These are phyloP conservation scores for Cladobotryum protrusum DNA, from an alignment of 2,329 filamentous ascomycete genomes.

Conservation along the genomic window DNA sequence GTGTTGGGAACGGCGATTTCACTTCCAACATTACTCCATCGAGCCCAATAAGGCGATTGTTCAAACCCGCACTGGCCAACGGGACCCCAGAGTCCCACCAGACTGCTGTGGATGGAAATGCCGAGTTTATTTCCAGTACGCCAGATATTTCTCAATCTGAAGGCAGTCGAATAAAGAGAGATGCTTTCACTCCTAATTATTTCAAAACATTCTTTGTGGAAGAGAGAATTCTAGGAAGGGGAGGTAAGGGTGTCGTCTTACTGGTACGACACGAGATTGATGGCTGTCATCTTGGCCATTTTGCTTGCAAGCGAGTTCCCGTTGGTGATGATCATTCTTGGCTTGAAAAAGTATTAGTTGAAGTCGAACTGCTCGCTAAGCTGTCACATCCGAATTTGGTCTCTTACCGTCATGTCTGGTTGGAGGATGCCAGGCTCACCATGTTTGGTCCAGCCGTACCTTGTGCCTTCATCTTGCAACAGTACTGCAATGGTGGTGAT, in stretches of 20 bases:
- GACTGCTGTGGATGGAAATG: slow-evolving; percentile 20
- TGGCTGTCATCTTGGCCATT: slow-evolving; percentile 79
- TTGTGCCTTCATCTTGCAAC: slow-evolving; percentile 93
- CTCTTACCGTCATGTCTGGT: slow-evolving; percentile 94
- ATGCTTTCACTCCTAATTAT: slow-evolving; percentile 87
- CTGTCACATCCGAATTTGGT: slow-evolving; percentile 93
- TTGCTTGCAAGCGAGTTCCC: slow-evolving; percentile 94
- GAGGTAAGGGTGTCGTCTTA: slow-evolving; percentile 90
- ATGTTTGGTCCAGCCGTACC: slow-evolving; percentile 87
- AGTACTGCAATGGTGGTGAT: slow-evolving; percentile 94
- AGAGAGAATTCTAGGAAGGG: slow-evolving; percentile 76
- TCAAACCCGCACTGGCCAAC: slow-evolving; percentile 36
- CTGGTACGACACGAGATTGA: slow-evolving; percentile 92
- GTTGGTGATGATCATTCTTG: slow-evolving; percentile 92
- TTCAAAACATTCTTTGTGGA: slow-evolving; percentile 92
- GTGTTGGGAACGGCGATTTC: slow-evolving; percentile 43
- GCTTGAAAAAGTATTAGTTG: slow-evolving; percentile 88
- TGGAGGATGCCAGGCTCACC: slow-evolving; percentile 79
- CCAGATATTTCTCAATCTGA: slow-evolving; percentile 40
- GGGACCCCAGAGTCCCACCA: slow-evolving; percentile 12
- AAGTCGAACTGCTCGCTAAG: slow-evolving; percentile 87
- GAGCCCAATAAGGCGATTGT: slow-evolving; percentile 49
- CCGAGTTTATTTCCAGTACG: slow-evolving; percentile 50
- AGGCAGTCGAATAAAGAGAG: slow-evolving; percentile 69
- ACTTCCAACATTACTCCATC: slow-evolving; percentile 39